Conservation (phyloP, 306 rosid species). For the Clitoria ternatea region DNA sequence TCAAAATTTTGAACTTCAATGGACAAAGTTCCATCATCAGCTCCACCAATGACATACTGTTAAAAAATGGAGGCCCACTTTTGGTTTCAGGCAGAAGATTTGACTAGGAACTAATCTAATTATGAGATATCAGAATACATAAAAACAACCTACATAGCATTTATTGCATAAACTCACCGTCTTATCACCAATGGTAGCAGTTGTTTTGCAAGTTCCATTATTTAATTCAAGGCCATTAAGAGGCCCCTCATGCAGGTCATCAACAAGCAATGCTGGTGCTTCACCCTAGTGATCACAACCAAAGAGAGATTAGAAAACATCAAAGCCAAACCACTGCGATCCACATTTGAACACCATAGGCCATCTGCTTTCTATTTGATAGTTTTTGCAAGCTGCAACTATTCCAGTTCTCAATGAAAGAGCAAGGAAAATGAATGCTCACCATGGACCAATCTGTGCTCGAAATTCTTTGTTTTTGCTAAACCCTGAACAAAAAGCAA, state of each 20-base stretch:
- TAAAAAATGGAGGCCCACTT: slow-evolving; percentile 48
- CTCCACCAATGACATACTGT: slow-evolving; percentile 91
- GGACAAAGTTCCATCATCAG: slow-evolving; percentile 63
- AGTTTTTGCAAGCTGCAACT: background rate
- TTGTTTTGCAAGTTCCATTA: slow-evolving; percentile 43
- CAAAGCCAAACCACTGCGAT: slow-evolving; percentile 26
- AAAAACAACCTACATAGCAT: slow-evolving; percentile 19
- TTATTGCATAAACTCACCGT: slow-evolving; percentile 53
- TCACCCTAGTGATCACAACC: slow-evolving; percentile 64
- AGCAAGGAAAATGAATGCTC: slow-evolving; percentile 23
- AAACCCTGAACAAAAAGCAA: slow-evolving; percentile 53
- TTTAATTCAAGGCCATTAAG: slow-evolving; percentile 53
- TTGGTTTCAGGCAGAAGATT: slow-evolving; percentile 31
- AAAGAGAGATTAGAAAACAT: slow-evolving; percentile 27
- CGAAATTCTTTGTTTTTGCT: slow-evolving; percentile 32
- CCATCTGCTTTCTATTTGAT: slow-evolving; percentile 19
- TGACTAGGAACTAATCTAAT: slow-evolving; percentile 35
- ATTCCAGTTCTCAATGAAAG: slow-evolving; percentile 4
- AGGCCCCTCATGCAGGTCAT: slow-evolving; percentile 52
- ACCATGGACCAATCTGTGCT: slow-evolving; percentile 63
- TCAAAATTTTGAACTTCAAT: slow-evolving; percentile 76
- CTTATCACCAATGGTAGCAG: slow-evolving; percentile 49
- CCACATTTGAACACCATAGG: slow-evolving; percentile 25
- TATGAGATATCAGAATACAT: slow-evolving; percentile 16
- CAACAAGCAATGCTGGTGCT: slow-evolving; percentile 75